Conservation (phyloP, 2,329 filamentous ascomycete species). For the Neonectria hederae region DNA sequence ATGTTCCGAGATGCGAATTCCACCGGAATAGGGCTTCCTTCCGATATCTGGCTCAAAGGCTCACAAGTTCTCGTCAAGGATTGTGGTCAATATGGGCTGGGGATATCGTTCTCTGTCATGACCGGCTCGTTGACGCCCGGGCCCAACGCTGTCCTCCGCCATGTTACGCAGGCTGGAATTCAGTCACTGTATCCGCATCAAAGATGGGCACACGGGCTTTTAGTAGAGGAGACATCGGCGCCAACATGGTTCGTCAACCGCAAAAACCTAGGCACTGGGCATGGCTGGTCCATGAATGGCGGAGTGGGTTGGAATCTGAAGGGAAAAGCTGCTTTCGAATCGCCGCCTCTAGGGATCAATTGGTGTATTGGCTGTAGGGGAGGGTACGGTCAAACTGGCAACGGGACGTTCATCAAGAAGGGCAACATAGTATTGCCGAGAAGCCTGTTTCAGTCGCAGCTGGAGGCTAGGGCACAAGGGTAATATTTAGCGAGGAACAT, state of each 20-base stretch:
- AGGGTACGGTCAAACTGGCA: not conserved
- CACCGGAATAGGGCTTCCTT: slow-evolving; percentile 17
- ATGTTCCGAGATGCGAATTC: slow-evolving; percentile 31
- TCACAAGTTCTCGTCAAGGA: slow-evolving; percentile 34
- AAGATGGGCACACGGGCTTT: slow-evolving; percentile 35
- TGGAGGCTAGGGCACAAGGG: not conserved
- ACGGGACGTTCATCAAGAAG: slow-evolving; percentile 20
- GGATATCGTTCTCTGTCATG: slow-evolving; percentile 29
- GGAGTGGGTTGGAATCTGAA: slow-evolving; percentile 36
- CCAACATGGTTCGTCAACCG: slow-evolving; percentile 25
- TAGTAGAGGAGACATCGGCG: slow-evolving; percentile 30
- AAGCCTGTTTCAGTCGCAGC: slow-evolving; percentile 32
- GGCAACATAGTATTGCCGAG: slow-evolving; percentile 10
- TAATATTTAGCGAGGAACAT: not conserved
- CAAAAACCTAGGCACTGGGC: slow-evolving; percentile 25
- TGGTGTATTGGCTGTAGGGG: slow-evolving; percentile 34
- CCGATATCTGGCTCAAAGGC: slow-evolving; percentile 31
- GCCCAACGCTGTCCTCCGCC: slow-evolving; percentile 32
- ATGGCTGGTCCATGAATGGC: slow-evolving; percentile 38
- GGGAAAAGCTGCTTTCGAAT: slow-evolving; percentile 20
- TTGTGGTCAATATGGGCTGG: slow-evolving; percentile 24
- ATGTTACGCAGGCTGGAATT: slow-evolving; percentile 20
- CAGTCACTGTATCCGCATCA: slow-evolving; percentile 38
- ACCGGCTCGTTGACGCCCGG: slow-evolving; percentile 30
- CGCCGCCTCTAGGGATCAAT: slow-evolving; percentile 33